These are phyloP conservation scores for Ampelomyces quisqualis DNA, from an alignment of 2,329 filamentous ascomycete genomes.

Conservation along the genomic window DNA sequence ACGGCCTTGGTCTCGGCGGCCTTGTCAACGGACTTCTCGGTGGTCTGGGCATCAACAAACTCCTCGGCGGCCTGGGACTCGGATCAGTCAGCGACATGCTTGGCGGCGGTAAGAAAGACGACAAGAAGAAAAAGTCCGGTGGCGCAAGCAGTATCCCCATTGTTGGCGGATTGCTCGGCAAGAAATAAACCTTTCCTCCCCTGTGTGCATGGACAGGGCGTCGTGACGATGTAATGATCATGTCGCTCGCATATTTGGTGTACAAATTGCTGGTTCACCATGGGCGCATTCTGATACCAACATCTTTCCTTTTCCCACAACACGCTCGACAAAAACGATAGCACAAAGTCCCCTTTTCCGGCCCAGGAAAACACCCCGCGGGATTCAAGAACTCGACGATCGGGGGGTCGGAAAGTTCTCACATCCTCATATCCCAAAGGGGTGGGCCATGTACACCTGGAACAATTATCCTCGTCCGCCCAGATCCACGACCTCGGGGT, in stretches of 20 bases:
- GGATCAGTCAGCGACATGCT: constrained; percentile 53
- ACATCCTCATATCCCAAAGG: too few relatives aligned
- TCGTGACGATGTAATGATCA: too few relatives aligned
- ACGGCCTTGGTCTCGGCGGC: constrained; percentile 78
- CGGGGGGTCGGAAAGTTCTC: constrained; percentile 34
- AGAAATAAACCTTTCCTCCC: constrained; percentile 26
- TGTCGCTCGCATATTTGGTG: too few relatives aligned
- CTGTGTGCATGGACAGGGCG: not conserved
- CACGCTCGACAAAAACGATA: too few relatives aligned
- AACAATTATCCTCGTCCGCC: too few relatives aligned
- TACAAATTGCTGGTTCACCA: too few relatives aligned
- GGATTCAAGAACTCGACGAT: constrained; percentile 24
- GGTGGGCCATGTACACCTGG: too few relatives aligned
- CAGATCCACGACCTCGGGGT: too few relatives aligned
- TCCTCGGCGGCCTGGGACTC: constrained; percentile 71
- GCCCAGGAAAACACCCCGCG: not conserved
- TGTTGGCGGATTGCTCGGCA: constrained; percentile 52
- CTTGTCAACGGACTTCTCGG: constrained; percentile 77
- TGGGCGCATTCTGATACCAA: too few relatives aligned
- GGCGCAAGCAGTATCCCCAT: constrained; percentile 46
- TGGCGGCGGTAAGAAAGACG: constrained; percentile 58
- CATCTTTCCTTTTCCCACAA: too few relatives aligned
- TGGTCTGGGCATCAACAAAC: constrained; percentile 71
- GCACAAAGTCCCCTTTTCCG: too few relatives aligned
- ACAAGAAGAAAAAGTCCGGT: constrained; percentile 48